Base-by-base conservation (phyloP, 768 basidiomycete genomes). In the Suillus alpinus region DNA sequence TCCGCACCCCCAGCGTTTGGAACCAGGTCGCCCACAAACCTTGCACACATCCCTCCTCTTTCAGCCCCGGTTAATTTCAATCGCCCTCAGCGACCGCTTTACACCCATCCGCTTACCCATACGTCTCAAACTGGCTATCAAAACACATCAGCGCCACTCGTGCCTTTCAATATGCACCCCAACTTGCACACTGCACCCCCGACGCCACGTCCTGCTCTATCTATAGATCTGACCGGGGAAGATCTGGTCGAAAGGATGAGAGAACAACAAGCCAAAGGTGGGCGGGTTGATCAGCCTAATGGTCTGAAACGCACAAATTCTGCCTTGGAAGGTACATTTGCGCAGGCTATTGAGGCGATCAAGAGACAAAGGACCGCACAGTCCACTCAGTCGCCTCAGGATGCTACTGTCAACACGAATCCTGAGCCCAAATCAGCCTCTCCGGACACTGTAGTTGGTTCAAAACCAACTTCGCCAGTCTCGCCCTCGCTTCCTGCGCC, bases 301-400 rank as follows among this genome's bases (percentile, higher is more conserved):
- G 10, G 56, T 36, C n/a, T 58, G n/a, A 60, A 60, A 59, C 59
- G 59, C 26, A 40, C 57, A n/a, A 60, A n/a, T 40, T 31, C 37
- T 40, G n/a, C 32, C 3, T 13, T 32, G 20, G 59, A 57, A n/a
- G 23, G 10, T 4, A 18, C 37, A 14, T 0, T 26, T 6, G 37
- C 8, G 37, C 53, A 55, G 37, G 16, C 26, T 6, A 18, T 26
- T 2, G 53, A 55, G 53, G 18, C 12, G 53, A 23, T 12, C 3
- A 55, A 55, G 16, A 55, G 37, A 55, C 53, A 26, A 39, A 39
- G 26, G 32, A 55, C 53, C 6, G 37, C 37, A 13, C 23, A 26
- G 13, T 16, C 36, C 23, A 26, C 16, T 26, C 36, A 26, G 6
- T 29, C 16, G 10, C 26, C 53, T 55, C 14, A 29, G 16, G 53